phyloP scores from a whole-genome alignment of 768 basidiomycete genomes.

The Leccinellum albellum region DNA sequence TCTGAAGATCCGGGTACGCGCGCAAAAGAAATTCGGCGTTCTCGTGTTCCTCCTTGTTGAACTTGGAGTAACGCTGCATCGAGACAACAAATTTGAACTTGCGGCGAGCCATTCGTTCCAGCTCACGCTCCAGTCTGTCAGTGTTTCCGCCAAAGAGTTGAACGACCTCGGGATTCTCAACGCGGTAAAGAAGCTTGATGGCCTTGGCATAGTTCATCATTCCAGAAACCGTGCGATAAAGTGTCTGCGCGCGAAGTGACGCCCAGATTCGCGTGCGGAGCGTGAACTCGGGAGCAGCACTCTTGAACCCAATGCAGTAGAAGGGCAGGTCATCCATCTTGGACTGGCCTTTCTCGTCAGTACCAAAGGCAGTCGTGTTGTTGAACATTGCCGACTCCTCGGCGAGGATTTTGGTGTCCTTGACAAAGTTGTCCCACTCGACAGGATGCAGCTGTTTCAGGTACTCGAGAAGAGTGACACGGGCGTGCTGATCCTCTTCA shows the following conservation, averaged over 20 bases:
- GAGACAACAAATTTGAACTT: conserved; percentile 99
- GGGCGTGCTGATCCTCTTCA: conserved; percentile 95
- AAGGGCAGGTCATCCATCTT: conserved; percentile 94
- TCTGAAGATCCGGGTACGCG: conserved; percentile 97
- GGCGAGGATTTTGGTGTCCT: conserved; percentile 98
- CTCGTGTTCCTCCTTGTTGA: conserved; percentile 99
- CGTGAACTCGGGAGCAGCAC: conserved; percentile 96
- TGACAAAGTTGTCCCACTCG: conserved; percentile 99
- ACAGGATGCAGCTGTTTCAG: conserved; percentile 96
- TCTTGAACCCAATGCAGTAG: conserved; percentile 99
- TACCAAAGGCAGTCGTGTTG: conserved; percentile 68
- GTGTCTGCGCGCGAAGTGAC: conserved; percentile 94
- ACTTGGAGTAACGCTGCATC: conserved; percentile 99
- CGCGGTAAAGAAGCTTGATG: conserved; percentile 98
- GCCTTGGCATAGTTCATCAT: conserved; percentile 99
- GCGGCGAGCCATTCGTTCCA: conserved; percentile 95
- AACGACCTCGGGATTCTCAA: conserved; percentile 99
- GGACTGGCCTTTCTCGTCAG: conserved; percentile 77
- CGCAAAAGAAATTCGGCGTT: conserved; percentile 97
- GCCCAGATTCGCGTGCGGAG: conserved; percentile 99
- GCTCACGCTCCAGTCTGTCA: conserved; percentile 91
- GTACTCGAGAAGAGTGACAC: conserved; percentile 96
- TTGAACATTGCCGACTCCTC: conserved; percentile 90
- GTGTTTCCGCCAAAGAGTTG: conserved; percentile 97
- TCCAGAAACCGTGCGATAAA: conserved; percentile 97